Evolutionary conservation across 495 filamentous ascomycete species (phyloP).

Genomic region (Lasiosphaeriaceae sp.): DNA sequence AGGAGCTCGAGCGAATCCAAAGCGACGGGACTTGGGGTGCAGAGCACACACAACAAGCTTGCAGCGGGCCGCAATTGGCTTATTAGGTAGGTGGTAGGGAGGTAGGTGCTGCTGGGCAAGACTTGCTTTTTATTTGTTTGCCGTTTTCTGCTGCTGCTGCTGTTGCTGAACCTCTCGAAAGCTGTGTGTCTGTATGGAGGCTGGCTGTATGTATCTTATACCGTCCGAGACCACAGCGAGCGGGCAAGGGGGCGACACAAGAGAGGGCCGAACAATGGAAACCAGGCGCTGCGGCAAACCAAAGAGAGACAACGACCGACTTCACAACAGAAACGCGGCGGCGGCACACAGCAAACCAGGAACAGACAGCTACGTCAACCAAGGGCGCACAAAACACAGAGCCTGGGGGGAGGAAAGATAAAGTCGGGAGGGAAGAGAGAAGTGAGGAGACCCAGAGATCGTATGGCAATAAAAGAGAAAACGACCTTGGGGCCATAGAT

Average conservation of each 20-base stretch:
- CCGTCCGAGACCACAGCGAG: neutral
- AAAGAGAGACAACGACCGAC: neutral
- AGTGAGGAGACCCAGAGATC: neutral
- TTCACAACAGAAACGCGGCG: conserved; percentile 1
- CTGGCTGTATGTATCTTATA: neutral
- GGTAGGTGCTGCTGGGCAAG: neutral
- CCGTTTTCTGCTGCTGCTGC: too few species aligned
- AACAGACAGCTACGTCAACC: neutral
- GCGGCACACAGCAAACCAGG: neutral
- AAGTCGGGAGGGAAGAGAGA: neutral
- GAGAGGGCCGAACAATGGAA: neutral
- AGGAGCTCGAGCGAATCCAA: too few species aligned
- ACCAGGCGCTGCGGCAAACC: neutral
- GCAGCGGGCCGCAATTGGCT: too few species aligned
- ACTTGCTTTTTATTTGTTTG: neutral
- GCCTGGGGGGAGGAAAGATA: neutral
- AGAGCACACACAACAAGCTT: too few species aligned
- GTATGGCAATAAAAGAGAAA: neutral
- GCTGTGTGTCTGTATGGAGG: neutral
- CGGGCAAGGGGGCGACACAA: neutral
- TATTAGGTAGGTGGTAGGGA: too few species aligned
- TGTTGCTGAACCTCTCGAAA: neutral
- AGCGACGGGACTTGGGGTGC: too few species aligned
- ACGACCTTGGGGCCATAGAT: too few species aligned
- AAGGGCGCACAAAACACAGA: neutral